Evolutionary conservation across 768 basidiomycete genomes (phyloP).

Genomic region (Hericium erinaceus): DNA sequence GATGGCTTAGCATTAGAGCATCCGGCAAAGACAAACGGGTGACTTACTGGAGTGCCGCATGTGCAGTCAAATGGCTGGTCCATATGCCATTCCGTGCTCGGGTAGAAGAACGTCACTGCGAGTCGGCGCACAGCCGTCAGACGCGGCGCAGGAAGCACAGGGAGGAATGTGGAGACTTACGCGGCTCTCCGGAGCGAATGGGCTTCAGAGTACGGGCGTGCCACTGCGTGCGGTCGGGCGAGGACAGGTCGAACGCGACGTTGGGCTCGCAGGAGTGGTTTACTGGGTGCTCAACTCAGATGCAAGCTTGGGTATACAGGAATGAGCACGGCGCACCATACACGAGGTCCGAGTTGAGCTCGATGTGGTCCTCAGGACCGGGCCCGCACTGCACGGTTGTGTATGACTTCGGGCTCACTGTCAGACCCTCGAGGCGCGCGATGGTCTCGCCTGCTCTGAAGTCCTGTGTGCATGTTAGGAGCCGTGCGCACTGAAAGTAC

Average conservation of each 20-base stretch:
- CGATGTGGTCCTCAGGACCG: slow-evolving; percentile 38
- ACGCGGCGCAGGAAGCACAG: slow-evolving; percentile 16
- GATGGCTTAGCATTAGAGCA: not conserved
- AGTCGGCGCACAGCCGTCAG: not conserved
- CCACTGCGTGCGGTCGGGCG: slow-evolving; percentile 34
- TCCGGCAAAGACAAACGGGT: slow-evolving; percentile 20
- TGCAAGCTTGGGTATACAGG: not conserved
- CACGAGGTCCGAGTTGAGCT: slow-evolving; percentile 50
- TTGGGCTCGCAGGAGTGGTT: slow-evolving; percentile 61
- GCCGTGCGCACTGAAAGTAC: not conserved
- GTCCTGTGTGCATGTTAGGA: slow-evolving; percentile 16
- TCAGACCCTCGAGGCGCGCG: slow-evolving; percentile 23
- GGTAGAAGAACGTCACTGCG: slow-evolving; percentile 52
- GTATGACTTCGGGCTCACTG: slow-evolving; percentile 32
- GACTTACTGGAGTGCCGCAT: slow-evolving; percentile 26
- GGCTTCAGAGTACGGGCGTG: slow-evolving; percentile 34
- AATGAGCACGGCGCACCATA: slow-evolving; percentile 33
- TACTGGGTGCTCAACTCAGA: slow-evolving; percentile 23
- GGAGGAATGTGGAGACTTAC: slow-evolving; percentile 22
- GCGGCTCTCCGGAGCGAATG: slow-evolving; percentile 27
- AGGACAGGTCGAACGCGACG: slow-evolving; percentile 42
- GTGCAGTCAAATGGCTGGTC: slow-evolving; percentile 48
- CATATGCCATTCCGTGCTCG: slow-evolving; percentile 65
- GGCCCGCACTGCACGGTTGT: slow-evolving; percentile 44
- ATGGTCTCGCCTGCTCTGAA: slow-evolving; percentile 32